Evolutionary conservation across 176 grass and related monocot species (phyloP), one percentile per base, ranked within the genome.

Genomic region (Hordeum marinum): DNA sequence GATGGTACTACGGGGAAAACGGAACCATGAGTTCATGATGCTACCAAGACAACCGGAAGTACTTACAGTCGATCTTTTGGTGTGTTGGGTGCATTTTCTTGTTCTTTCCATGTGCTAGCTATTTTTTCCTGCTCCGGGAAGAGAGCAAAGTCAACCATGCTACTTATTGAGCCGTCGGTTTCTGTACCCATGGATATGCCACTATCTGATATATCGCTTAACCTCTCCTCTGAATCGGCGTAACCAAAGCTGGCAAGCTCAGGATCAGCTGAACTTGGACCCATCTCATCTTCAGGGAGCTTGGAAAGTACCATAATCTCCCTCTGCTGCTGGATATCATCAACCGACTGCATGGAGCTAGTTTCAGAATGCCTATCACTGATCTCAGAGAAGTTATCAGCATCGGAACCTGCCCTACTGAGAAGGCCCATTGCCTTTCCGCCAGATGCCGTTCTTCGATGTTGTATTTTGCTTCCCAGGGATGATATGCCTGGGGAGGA

Each of bases 201-300:
- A 73, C 91, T 90, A 85, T 98, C 96, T 59, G 93, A 95, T 88
- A 91, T 93, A 59, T 95, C 96, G 62, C 93, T 98, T 81, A 90
- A 78, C 65, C 87, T 84, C 69, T 86, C 96, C 68, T 98, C 95
- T 63, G 89, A 92, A 75, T 92, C 91, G 18, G 43, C 87, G 39
- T 95, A 91, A 68, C 63, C 96, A 55, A 91, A 93, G 45, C 72
- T 77, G 78, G 40, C 76, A 83, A 95, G 63, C 41, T 90, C 86
- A 72, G 75, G 74, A 9, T 85, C 69, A 65, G 67, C 80, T 85
- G 93, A 88, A 88, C 43, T 90, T 29, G 76, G 79, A 57, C 48
- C 63, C 50, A 41, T 72, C 17, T 58, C 63, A 21, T 60, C 39
- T 73, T 35, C 21, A 77, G 64, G 25, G 23, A 89, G 35, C 58